phyloP scores from a whole-genome alignment of 2,329 filamentous ascomycete species.

The Hypomyces rosellus region DNA sequence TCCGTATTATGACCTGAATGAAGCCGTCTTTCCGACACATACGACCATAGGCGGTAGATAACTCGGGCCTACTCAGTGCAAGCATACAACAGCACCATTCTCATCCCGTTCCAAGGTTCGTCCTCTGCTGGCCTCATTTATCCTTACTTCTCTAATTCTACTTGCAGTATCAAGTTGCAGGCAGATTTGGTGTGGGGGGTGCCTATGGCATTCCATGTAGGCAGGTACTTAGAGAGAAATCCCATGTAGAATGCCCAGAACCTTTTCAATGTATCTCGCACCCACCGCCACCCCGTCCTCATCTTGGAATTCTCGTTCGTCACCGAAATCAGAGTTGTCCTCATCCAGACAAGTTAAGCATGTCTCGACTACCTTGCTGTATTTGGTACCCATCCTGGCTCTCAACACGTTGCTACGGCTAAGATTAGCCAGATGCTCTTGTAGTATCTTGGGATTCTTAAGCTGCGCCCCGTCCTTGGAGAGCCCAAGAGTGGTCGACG shows the following conservation, averaged over 20 bases:
- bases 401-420: slow-evolving; percentile 23
- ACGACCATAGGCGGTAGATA: too few relatives aligned
- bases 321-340: slow-evolving; percentile 23
- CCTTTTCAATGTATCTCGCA: slow-evolving; percentile 25
- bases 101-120: too few relatives aligned
- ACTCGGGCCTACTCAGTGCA: too few relatives aligned
- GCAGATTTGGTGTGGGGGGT: too few relatives aligned
- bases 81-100: too few relatives aligned
- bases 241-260: slow-evolving; percentile 9
- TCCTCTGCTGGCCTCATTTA: too few relatives aligned
- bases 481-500: not conserved
- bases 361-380: slow-evolving; percentile 26
- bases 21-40: too few relatives aligned
- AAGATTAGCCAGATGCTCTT: slow-evolving; percentile 16
- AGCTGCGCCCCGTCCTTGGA: not conserved
- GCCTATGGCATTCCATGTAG: too few relatives aligned
- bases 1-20: too few relatives aligned
- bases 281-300: slow-evolving; percentile 25
- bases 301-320: slow-evolving; percentile 22
- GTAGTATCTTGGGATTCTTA: not conserved
- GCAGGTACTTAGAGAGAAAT: too few relatives aligned
- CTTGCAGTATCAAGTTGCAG: too few relatives aligned
- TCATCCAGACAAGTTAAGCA: slow-evolving; percentile 28
- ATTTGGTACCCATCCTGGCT: slow-evolving; percentile 25
- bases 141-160: too few relatives aligned